phyloP scores from a whole-genome alignment of 495 filamentous ascomycete genomes.

The Penicillium canescens region DNA sequence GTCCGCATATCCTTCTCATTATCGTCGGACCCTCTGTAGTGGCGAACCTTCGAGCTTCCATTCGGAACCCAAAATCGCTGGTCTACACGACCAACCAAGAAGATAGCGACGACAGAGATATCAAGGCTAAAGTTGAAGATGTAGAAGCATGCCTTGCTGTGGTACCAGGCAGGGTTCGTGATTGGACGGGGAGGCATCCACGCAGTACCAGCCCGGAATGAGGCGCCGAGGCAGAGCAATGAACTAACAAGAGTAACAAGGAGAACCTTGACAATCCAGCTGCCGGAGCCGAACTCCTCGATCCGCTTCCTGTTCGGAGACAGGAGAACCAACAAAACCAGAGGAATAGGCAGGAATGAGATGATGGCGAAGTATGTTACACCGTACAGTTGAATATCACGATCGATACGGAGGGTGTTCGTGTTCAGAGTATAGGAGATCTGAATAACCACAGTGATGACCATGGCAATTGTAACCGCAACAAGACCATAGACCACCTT shows the following conservation, averaged over 20 bases:
- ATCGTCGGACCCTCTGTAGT: conserved; percentile 15
- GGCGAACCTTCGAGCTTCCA: conserved; percentile 25
- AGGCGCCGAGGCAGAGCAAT: conserved; percentile 69
- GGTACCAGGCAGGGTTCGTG: conserved; percentile 63
- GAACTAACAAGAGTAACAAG: conserved; percentile 56
- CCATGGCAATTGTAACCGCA: conserved; percentile 60
- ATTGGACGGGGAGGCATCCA: conserved; percentile 54
- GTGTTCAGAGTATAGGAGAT: conserved; percentile 63
- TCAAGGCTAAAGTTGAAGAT: conserved; percentile 76
- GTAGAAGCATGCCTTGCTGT: conserved; percentile 73
- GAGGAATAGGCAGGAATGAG: conserved; percentile 71
- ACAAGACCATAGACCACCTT: conserved; percentile 62
- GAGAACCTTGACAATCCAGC: conserved; percentile 62
- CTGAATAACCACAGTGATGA: conserved; percentile 68
- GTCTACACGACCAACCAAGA: conserved; percentile 67
- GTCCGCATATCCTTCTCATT: conserved; percentile 4
- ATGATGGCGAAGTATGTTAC: conserved; percentile 67
- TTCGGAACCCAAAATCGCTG: conserved; percentile 64
- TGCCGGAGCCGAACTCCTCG: conserved; percentile 73
- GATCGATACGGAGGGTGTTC: conserved; percentile 50
- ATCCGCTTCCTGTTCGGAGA: conserved; percentile 46
- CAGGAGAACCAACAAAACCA: conserved; percentile 55
- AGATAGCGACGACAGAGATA: conserved; percentile 63
- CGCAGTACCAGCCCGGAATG: conserved; percentile 60
- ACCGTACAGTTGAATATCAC: conserved; percentile 66